Evolutionary conservation across 202 grass and related monocot genomes (phyloP).

Genomic region (Tripidium arundinaceum): DNA sequence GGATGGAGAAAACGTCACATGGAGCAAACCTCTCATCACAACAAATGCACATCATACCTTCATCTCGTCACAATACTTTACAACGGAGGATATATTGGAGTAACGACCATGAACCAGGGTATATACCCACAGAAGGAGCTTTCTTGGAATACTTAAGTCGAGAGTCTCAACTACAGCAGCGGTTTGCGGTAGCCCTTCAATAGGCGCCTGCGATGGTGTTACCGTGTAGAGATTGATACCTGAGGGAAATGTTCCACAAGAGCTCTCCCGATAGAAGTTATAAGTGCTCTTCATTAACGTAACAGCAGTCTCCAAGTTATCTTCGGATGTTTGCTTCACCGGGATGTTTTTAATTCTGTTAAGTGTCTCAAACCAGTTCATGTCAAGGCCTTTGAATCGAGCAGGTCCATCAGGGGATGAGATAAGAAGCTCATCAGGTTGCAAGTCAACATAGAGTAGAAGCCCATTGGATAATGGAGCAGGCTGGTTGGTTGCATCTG

Average conservation of each 20-base stretch:
- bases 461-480: constrained; percentile 47
- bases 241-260: constrained; percentile 68
- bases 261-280: constrained; percentile 90
- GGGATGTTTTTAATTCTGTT: constrained; percentile 82
- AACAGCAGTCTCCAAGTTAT: constrained; percentile 88
- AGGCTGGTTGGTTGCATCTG: constrained; percentile 32
- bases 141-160: constrained; percentile 85
- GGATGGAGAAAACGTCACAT: background rate
- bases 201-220: constrained; percentile 36
- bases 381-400: constrained; percentile 86
- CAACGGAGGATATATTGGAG: constrained; percentile 71
- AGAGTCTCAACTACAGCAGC: constrained; percentile 51
- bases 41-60: constrained; percentile 47
- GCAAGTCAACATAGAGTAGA: constrained; percentile 75
- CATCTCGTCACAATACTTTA: constrained; percentile 89
- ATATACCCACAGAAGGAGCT: constrained; percentile 94
- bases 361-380: constrained; percentile 91
- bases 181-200: constrained; percentile 43
- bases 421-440: constrained; percentile 86
- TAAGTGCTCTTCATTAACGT: constrained; percentile 79
- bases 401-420: constrained; percentile 61
- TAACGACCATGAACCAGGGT: constrained; percentile 80
- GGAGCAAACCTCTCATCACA: background rate
- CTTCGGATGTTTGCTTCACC: constrained; percentile 70
- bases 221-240: constrained; percentile 83